Base-by-base conservation (phyloP, 352 stramenopile genomes). In the Aphanomyces cochlioides region DNA sequence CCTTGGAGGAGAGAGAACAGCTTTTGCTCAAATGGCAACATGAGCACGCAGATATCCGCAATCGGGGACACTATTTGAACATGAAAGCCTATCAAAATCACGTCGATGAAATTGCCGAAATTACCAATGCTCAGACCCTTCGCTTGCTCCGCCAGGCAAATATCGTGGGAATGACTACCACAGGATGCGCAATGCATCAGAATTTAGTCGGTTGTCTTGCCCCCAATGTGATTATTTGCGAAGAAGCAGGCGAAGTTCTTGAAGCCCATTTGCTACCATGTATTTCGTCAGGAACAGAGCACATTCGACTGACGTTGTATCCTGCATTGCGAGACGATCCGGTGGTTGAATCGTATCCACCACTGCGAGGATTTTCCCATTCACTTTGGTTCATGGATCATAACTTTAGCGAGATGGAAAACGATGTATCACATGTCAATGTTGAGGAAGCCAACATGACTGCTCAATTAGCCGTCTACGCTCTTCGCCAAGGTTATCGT, bases 211-310 rank as follows among this genome's bases (percentile, higher is more conserved):
- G 75, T 36, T 75, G 73, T 8, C 78, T 91, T 60, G 74, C 73
- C 7, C 76, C 86, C 13, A 79, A 79, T 2, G 79, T 96, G n/a
- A 78, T 97, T 1, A 82, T 97, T 63, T 87, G 90, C 40, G 88
- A 96, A 74, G 90, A 97, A 78, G 90, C 90, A 21, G 88, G 84
- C 15, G 90, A 97, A 75, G 85, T 97, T 5, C 73, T 96, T 0
- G 88, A 96, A 70, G 82, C 79, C 8, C 82, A 89, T 57, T 63
- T 89, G 5, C 74, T 89, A 61, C 74, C 79, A 43, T 87, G 82
- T 50, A 67, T 93, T 43, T 79, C 78, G n/a, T 74, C 79, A 13
- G 70, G 74, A 1, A 92, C 79, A 37, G 81, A 96, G 57, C 88
- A 96, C 68, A 76, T 95, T 45, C 82, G 86, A 4, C 77, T 71